Evolutionary conservation across 2,329 filamentous ascomycete genomes (phyloP).

Genomic region (Tolypocladium amazonense): DNA sequence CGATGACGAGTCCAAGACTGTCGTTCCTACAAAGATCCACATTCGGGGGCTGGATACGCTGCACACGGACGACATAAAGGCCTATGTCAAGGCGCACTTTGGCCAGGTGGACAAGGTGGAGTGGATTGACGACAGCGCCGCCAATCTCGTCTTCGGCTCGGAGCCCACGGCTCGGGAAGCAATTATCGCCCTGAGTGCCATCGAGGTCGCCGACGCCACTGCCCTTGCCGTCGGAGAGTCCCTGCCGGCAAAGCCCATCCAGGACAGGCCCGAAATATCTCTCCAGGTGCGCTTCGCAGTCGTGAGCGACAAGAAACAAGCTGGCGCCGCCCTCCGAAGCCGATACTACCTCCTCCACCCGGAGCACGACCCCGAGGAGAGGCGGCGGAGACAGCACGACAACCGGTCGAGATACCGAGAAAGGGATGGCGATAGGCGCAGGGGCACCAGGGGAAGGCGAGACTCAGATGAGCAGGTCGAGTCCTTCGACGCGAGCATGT

Average conservation of each 20-base stretch:
- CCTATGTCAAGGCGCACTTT: slow-evolving; percentile 62
- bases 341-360: slow-evolving; percentile 89
- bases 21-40: slow-evolving; percentile 56
- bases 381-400: slow-evolving; percentile 45
- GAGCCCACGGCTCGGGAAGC: slow-evolving; percentile 42
- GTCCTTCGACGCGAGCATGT: slow-evolving; percentile 66
- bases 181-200: slow-evolving; percentile 39
- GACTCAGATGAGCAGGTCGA: slow-evolving; percentile 38
- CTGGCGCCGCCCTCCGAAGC: slow-evolving; percentile 68
- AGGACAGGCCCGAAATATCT: slow-evolving; percentile 55
- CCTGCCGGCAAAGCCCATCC: slow-evolving; percentile 58
- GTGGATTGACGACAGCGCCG: slow-evolving; percentile 91
- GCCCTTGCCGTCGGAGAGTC: slow-evolving; percentile 51
- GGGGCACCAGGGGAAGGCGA: slow-evolving; percentile 22
- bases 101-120: slow-evolving; percentile 55
- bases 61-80: slow-evolving; percentile 68
- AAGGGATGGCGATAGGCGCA: slow-evolving; percentile 28
- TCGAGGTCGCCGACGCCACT: slow-evolving; percentile 41
- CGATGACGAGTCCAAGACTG: slow-evolving; percentile 13
- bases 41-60: slow-evolving; percentile 74
- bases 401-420: slow-evolving; percentile 55
- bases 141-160: slow-evolving; percentile 69
- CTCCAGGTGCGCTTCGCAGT: slow-evolving; percentile 68
- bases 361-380: slow-evolving; percentile 73
- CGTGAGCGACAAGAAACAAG: slow-evolving; percentile 66